Percentiles rank a stretch among this genome's conserved stretches.
These are phyloP conservation scores for Acacia acuminata DNA, from an alignment of 306 rosid genomes.

Conservation along the genomic window DNA sequence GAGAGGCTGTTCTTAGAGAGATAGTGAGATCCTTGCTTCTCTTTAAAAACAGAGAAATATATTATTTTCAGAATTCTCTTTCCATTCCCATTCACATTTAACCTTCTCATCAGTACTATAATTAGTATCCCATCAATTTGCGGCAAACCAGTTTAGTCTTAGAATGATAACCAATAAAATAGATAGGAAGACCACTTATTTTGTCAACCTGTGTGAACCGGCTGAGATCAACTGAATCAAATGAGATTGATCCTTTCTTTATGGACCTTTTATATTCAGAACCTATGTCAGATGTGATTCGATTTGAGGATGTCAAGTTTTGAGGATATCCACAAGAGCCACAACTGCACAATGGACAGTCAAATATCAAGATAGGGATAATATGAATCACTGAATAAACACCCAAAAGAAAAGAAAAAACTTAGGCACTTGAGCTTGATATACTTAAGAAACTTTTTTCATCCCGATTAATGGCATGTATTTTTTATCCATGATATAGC, in stretches of 20 bases:
- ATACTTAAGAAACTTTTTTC: neutral
- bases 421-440: neutral
- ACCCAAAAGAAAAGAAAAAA: neutral
- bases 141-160: slow-evolving; percentile 64
- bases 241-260: slow-evolving; percentile 57
- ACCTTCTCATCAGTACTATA: too few species aligned
- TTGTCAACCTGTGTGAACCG: slow-evolving; percentile 71
- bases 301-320: slow-evolving; percentile 57
- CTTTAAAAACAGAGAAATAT: too few species aligned
- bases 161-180: slow-evolving; percentile 44
- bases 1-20: too few species aligned
- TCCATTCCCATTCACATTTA: too few species aligned
- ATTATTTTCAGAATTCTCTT: too few species aligned
- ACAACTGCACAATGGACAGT: slow-evolving; percentile 47
- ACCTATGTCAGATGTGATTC: slow-evolving; percentile 60
- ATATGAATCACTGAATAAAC: slow-evolving; percentile 14
- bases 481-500: neutral
- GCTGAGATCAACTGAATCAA: slow-evolving; percentile 59
- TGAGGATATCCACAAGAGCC: slow-evolving; percentile 74
- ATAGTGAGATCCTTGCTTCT: too few species aligned
- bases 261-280: slow-evolving; percentile 52
- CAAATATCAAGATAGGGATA: slow-evolving; percentile 28
- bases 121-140: too few species aligned
- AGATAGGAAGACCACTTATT: slow-evolving; percentile 53
- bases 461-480: neutral